Base-by-base conservation (phyloP, 73 alveolate species). In the Symbiodinium pilosum region DNA sequence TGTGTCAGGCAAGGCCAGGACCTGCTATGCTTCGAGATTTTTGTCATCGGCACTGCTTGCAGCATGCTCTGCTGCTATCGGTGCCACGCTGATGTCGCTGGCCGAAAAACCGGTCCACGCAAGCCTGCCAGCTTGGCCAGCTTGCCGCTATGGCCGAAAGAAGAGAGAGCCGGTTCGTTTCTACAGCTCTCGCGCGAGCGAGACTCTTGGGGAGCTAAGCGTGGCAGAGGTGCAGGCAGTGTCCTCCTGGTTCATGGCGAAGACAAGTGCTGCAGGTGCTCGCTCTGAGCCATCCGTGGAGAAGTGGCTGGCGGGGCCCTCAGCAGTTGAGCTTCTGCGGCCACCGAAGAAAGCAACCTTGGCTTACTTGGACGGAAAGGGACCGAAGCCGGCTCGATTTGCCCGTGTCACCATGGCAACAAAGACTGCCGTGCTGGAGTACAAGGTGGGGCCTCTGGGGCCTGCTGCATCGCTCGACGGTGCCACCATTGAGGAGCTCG, bases 291-390 rank as follows among this genome's bases (percentile, higher is more conserved):
- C 87, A 16, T 2, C 14, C 28, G 51, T 69, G 24, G 51, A 38
- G 59, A 14, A 41, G 71, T 89, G 96, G 96, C 87, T 89, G 88
- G 87, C 87, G 16, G 96, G 96, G 52, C 96, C 96, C 77, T 68
- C 87, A 20, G 71, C 96, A 41, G 96, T 89, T 71, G 96, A 89
- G 96, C 77, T 89, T 21, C 43, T 89, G 75, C 41, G 96, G 43
- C 96, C 96, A 6, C 34, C 69, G 20, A 89, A 89, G 85, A 71
- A 71, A 43, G 87, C 9, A n/a, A 69, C 96, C 36, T 18, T 89
- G 87, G 96, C 96, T 36, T 89, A 89, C 39, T 34, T 89, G 96
- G 96, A 89, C 30, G 96, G 96, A 68, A 12, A 89, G 52, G 96
- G 96, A 7, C 87, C 87, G 30, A 68, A 64, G 75, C 96, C 96